phyloP scores from a whole-genome alignment of 2,329 filamentous ascomycete genomes.

The Endocalyx cinctus region DNA sequence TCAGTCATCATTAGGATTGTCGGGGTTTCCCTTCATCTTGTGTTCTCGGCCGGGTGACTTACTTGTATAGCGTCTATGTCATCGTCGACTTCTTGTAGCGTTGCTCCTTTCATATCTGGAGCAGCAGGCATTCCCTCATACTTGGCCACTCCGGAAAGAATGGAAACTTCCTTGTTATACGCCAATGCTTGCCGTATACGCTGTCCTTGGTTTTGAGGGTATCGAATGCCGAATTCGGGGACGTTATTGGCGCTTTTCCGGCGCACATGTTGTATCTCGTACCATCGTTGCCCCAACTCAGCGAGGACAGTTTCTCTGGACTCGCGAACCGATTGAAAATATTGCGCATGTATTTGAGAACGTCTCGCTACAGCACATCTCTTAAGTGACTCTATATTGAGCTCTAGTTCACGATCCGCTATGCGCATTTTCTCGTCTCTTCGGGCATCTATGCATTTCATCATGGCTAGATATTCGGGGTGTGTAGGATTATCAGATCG shows the following conservation, averaged over 20 bases:
- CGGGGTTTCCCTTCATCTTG: too few species aligned
- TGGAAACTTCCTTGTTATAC: slow-evolving; percentile 92
- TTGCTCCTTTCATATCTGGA: slow-evolving; percentile 73
- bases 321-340: slow-evolving; percentile 80
- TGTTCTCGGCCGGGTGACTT: too few species aligned
- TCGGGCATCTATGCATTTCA: slow-evolving; percentile 78
- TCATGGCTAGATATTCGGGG: slow-evolving; percentile 85
- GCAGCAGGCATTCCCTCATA: slow-evolving; percentile 95
- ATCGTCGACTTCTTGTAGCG: slow-evolving; percentile 70
- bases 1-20: slow-evolving; percentile 10
- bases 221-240: slow-evolving; percentile 76
- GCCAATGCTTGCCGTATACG: slow-evolving; percentile 81
- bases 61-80: slow-evolving; percentile 89
- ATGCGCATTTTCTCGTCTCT: slow-evolving; percentile 74
- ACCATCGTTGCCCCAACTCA: slow-evolving; percentile 82
- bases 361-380: slow-evolving; percentile 75
- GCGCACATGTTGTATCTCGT: slow-evolving; percentile 85
- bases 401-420: slow-evolving; percentile 68
- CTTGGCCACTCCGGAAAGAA: slow-evolving; percentile 86
- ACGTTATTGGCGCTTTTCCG: slow-evolving; percentile 73
- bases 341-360: slow-evolving; percentile 84
- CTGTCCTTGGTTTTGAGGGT: slow-evolving; percentile 70
- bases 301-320: slow-evolving; percentile 76
- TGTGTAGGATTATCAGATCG: slow-evolving; percentile 65
- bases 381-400: slow-evolving; percentile 68